These are phyloP conservation scores for Vicia faba DNA, from an alignment of 306 rosid species.

Conservation along the genomic window DNA sequence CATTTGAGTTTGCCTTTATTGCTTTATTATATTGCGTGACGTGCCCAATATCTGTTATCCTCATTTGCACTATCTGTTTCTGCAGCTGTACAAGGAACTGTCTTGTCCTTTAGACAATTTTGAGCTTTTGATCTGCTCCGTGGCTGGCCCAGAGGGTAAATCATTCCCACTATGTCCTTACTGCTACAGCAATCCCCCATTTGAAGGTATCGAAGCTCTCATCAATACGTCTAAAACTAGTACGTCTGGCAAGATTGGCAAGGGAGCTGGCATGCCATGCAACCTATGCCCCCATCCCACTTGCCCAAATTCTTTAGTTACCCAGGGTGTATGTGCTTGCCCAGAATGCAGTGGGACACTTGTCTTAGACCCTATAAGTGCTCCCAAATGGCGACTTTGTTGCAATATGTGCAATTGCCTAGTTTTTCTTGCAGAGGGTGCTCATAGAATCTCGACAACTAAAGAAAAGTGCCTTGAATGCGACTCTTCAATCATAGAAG, in stretches of 20 bases:
- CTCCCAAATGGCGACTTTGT: conserved; percentile 86
- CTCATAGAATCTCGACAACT: conserved; percentile 85
- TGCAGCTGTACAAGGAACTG: conserved; percentile 90
- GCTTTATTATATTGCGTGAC: conserved; percentile 22
- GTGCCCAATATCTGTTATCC: conserved; percentile 15
- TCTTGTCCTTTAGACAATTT: conserved; percentile 91
- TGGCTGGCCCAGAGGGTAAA: conserved; percentile 90
- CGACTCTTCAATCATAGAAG: conserved; percentile 78
- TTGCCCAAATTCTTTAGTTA: conserved; percentile 78
- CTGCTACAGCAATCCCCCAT: conserved; percentile 96
- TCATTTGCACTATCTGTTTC: conserved; percentile 29
- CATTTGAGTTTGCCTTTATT: conserved; percentile 19
- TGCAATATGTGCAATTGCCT: conserved; percentile 93
- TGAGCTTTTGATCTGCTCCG: conserved; percentile 82
- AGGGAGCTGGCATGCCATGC: conserved; percentile 98
- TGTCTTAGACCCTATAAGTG: conserved; percentile 82
- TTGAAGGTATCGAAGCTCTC: conserved; percentile 81
- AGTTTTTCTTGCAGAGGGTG: conserved; percentile 88
- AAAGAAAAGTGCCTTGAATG: conserved; percentile 74
- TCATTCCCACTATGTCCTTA: conserved; percentile 91
- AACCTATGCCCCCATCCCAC: conserved; percentile 89
- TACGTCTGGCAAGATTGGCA: conserved; percentile 66
- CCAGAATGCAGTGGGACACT: conserved; percentile 96
- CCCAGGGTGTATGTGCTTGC: conserved; percentile 92
- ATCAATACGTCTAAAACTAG: conserved; percentile 56